Conservation (phyloP, 2,329 filamentous ascomycete species). For the Trichoderma sp. region DNA sequence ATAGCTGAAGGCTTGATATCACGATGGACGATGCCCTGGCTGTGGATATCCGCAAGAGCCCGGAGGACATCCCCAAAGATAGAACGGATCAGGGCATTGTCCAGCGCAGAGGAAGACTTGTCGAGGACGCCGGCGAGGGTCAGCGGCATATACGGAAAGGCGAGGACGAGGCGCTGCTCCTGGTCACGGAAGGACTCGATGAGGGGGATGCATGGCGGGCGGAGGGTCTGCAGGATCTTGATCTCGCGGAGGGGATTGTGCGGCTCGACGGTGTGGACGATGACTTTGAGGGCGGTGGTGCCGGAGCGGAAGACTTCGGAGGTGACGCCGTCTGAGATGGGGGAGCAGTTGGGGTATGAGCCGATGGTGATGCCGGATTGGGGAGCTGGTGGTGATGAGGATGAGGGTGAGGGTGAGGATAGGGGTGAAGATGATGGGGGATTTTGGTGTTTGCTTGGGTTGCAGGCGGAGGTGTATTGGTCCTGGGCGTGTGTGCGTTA, state of each 20-base stretch:
- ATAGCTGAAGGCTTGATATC: conserved; percentile 94
- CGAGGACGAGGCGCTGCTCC: conserved; percentile 69
- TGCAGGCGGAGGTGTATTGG: conserved; percentile 52
- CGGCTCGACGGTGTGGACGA: conserved; percentile 69
- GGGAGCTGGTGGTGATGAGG: background rate
- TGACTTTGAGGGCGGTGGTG: conserved; percentile 75
- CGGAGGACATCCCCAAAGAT: conserved; percentile 66
- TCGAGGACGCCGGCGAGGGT: conserved; percentile 69
- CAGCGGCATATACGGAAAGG: conserved; percentile 78
- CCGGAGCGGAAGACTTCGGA: conserved; percentile 76
- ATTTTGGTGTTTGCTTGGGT: conserved; percentile 18
- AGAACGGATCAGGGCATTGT: conserved; percentile 30
- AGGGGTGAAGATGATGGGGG: conserved; percentile 3
- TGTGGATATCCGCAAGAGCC: conserved; percentile 70
- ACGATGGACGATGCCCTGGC: conserved; percentile 77
- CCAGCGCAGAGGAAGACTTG: conserved; percentile 26
- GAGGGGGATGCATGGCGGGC: conserved; percentile 60
- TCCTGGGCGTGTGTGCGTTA: conserved; percentile 44
- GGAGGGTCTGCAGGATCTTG: conserved; percentile 63
- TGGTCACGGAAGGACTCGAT: conserved; percentile 71
- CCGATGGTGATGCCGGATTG: conserved; percentile 49
- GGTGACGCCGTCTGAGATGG: conserved; percentile 67
- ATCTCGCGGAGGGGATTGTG: conserved; percentile 81
- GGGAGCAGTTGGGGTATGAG: conserved; percentile 50
- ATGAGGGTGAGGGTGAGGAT: background rate